Percentiles rank a stretch among this genome's conserved stretches.
These are phyloP conservation scores for Candida tallmaniae DNA, from an alignment of 805 yeast genomes.

Conservation along the genomic window DNA sequence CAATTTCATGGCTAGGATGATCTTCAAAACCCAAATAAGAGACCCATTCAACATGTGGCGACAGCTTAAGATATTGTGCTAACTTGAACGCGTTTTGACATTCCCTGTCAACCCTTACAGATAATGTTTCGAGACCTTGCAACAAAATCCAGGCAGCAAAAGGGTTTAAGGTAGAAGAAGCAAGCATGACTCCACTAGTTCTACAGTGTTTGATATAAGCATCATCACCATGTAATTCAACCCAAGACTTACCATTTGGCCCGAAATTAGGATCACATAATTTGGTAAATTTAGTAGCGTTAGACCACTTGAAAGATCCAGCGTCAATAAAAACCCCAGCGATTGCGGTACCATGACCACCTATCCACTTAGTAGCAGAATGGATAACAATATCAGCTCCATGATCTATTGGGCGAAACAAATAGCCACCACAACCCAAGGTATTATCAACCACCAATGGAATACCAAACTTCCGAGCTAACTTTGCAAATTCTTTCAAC, in stretches of 20 bases:
- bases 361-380: slow-evolving; percentile 84
- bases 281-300: slow-evolving; percentile 59
- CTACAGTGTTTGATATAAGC: slow-evolving; percentile 80
- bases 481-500: slow-evolving; percentile 62
- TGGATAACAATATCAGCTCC: slow-evolving; percentile 88
- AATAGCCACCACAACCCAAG: slow-evolving; percentile 86
- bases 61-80: slow-evolving; percentile 67
- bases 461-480: slow-evolving; percentile 50
- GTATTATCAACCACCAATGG: slow-evolving; percentile 81
- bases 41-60: slow-evolving; percentile 79
- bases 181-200: slow-evolving; percentile 79
- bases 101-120: slow-evolving; percentile 77
- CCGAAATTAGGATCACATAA: slow-evolving; percentile 89
- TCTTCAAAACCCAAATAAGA: slow-evolving; percentile 85
- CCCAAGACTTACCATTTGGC: slow-evolving; percentile 86
- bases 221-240: slow-evolving; percentile 67
- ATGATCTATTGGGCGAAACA: slow-evolving; percentile 70
- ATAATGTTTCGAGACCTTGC: slow-evolving; percentile 63
- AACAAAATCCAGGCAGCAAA: slow-evolving; percentile 78
- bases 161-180: slow-evolving; percentile 85
- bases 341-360: slow-evolving; percentile 88
- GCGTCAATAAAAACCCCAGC: slow-evolving; percentile 79
- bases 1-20: slow-evolving; percentile 71
- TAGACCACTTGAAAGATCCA: slow-evolving; percentile 70
- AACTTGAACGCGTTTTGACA: slow-evolving; percentile 73